phyloP scores from a whole-genome alignment of 768 basidiomycete species.

The Crassisporium funariophilum region DNA sequence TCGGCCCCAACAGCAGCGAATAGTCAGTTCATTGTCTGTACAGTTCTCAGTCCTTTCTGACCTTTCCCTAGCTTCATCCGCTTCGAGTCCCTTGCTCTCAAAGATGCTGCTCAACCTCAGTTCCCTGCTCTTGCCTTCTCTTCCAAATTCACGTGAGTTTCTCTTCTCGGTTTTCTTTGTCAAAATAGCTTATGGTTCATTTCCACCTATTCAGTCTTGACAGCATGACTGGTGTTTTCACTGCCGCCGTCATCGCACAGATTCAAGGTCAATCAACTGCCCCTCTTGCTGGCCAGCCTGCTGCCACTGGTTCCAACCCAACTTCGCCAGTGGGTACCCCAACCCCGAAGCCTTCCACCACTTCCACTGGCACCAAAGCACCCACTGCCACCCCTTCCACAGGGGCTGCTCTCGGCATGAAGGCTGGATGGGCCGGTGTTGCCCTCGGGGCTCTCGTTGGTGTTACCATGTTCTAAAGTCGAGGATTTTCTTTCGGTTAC shows the following conservation, averaged over 20 bases:
- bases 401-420: slow-evolving; percentile 25
- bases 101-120: slow-evolving; percentile 51
- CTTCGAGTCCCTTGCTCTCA: slow-evolving; percentile 58
- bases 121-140: slow-evolving; percentile 75
- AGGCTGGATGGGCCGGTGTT: slow-evolving; percentile 36
- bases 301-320: slow-evolving; percentile 20
- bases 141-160: slow-evolving; percentile 69
- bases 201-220: slow-evolving; percentile 45
- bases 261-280: slow-evolving; percentile 65
- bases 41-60: slow-evolving; percentile 5
- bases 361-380: slow-evolving; percentile 19
- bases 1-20: slow-evolving; percentile 54
- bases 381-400: slow-evolving; percentile 17
- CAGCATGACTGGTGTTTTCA: slow-evolving; percentile 77
- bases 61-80: slow-evolving; percentile 68
- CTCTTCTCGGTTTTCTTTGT: background rate
- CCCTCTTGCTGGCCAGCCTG: slow-evolving; percentile 45
- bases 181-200: background rate
- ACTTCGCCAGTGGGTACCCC: slow-evolving; percentile 20
- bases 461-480: slow-evolving; percentile 28
- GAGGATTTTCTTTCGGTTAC: background rate
- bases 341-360: slow-evolving; percentile 16
- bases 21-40: slow-evolving; percentile 48
- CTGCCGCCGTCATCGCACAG: slow-evolving; percentile 50
- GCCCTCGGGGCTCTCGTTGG: slow-evolving; percentile 37